Percentiles rank a stretch among this genome's conserved stretches.
phyloP scores from a whole-genome alignment of 2,329 filamentous ascomycete species.

The Pseudocercospora fijiensis region DNA sequence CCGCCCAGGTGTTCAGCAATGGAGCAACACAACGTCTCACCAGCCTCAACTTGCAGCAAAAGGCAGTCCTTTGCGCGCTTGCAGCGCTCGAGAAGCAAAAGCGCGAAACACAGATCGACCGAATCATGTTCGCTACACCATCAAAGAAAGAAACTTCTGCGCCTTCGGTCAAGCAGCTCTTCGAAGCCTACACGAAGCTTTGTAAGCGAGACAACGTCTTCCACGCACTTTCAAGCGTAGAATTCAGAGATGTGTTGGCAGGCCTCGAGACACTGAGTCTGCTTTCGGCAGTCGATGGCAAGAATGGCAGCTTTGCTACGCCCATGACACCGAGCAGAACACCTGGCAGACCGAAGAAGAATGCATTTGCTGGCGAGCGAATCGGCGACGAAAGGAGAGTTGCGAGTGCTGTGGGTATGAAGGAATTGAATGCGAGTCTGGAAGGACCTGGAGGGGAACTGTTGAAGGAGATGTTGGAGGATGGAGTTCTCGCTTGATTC shows the following conservation, averaged over 20 bases:
- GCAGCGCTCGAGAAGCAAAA: slow-evolving; percentile 80
- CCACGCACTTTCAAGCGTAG: slow-evolving; percentile 82
- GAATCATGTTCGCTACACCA: slow-evolving; percentile 41
- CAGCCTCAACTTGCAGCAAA: slow-evolving; percentile 91
- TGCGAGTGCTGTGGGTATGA: slow-evolving; percentile 37
- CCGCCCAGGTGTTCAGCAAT: slow-evolving; percentile 84
- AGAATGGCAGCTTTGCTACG: slow-evolving; percentile 62
- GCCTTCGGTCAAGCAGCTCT: slow-evolving; percentile 80
- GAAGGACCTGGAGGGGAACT: slow-evolving; percentile 40
- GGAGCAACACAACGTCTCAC: slow-evolving; percentile 81
- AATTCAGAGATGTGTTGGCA: slow-evolving; percentile 89
- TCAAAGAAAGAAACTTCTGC: slow-evolving; percentile 51
- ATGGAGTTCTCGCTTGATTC: slow-evolving; percentile 24
- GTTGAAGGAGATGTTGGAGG: slow-evolving; percentile 40
- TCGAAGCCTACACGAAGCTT: slow-evolving; percentile 75
- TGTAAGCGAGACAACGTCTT: slow-evolving; percentile 87
- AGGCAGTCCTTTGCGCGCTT: slow-evolving; percentile 86
- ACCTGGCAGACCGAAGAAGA: slow-evolving; percentile 47
- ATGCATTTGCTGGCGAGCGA: slow-evolving; percentile 44
- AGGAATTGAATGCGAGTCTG: slow-evolving; percentile 37
- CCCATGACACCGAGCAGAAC: slow-evolving; percentile 66
- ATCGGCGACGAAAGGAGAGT: slow-evolving; percentile 61
- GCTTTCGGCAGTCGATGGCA: slow-evolving; percentile 65
- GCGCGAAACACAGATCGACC: slow-evolving; percentile 44
- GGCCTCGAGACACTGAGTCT: slow-evolving; percentile 86